These are phyloP conservation scores for Mimosa pudica DNA, from an alignment of 306 rosid genomes.

Conservation along the genomic window DNA sequence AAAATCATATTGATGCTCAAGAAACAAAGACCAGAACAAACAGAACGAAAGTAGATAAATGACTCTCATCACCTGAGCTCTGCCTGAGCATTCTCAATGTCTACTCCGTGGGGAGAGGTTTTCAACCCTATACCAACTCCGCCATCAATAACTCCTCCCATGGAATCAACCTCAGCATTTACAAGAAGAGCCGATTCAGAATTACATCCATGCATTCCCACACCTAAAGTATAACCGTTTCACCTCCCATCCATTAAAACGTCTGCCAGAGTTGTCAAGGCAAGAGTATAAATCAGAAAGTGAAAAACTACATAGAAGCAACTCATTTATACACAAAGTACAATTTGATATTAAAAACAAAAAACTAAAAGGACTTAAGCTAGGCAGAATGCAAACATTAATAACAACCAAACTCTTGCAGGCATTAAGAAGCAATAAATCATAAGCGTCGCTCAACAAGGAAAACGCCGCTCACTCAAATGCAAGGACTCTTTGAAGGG, in stretches of 20 bases:
- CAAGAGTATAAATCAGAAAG: constrained; percentile 7
- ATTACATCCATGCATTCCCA: constrained; percentile 92
- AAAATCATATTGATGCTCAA: constrained; percentile 23
- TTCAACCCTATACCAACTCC: constrained; percentile 95
- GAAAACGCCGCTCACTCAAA: background rate
- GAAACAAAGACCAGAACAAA: constrained; percentile 23
- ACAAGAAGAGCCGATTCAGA: constrained; percentile 79
- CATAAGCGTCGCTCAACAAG: background rate
- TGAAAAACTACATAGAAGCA: constrained; percentile 16
- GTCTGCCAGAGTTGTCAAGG: constrained; percentile 37
- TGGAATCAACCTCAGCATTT: constrained; percentile 99
- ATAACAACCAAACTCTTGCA: constrained; percentile 6
- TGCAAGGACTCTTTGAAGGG: background rate
- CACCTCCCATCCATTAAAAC: constrained; percentile 59
- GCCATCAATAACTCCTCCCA: constrained; percentile 99
- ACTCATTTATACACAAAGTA: background rate
- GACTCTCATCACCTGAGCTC: constrained; percentile 77
- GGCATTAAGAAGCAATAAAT: background rate
- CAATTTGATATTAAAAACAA: background rate
- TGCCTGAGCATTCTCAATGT: constrained; percentile 91
- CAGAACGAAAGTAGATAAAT: constrained; percentile 27
- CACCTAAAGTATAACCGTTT: constrained; percentile 48
- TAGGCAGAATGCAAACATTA: constrained; percentile 25
- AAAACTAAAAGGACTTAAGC: background rate
- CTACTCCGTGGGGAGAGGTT: constrained; percentile 91